Percentiles rank a stretch among this genome's conserved stretches.
Evolutionary conservation across 352 stramenopile genomes (phyloP).

Genomic region (Phytophthora capsici): DNA sequence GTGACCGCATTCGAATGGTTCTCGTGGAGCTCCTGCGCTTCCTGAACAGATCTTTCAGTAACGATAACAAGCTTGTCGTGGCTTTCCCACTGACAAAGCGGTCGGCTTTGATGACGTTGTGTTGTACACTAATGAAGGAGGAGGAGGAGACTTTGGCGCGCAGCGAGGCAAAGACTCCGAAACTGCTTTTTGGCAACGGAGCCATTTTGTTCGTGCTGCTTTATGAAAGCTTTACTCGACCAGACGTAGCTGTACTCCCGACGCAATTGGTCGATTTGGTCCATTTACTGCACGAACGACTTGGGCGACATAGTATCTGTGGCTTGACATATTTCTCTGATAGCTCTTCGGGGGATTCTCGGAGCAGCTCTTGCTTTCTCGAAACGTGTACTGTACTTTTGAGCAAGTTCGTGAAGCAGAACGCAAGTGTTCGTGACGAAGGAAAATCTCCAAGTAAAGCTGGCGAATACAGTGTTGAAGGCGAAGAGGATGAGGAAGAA

Average conservation of each 20-base stretch:
- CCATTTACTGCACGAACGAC: slow-evolving; percentile 49
- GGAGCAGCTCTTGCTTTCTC: slow-evolving; percentile 42
- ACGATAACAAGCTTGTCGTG: slow-evolving; percentile 5
- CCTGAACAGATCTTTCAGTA: slow-evolving; percentile 37
- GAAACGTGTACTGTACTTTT: slow-evolving; percentile 46
- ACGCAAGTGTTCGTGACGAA: slow-evolving; percentile 14
- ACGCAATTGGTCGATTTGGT: slow-evolving; percentile 33
- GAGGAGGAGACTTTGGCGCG: slow-evolving; percentile 58
- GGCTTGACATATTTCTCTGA: slow-evolving; percentile 41
- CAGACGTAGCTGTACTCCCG: slow-evolving; percentile 1
- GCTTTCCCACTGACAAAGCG: slow-evolving; percentile 35
- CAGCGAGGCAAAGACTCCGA: slow-evolving; percentile 52
- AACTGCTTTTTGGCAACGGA: slow-evolving; percentile 56
- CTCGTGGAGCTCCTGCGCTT: slow-evolving; percentile 51
- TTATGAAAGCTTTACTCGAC: slow-evolving; percentile 32
- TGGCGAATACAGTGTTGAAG: slow-evolving; percentile 7
- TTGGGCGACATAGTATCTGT: slow-evolving; percentile 58
- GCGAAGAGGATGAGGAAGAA: slow-evolving; percentile 25
- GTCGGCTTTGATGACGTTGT: slow-evolving; percentile 50
- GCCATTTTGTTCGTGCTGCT: slow-evolving; percentile 61
- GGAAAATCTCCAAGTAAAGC: slow-evolving; percentile 1
- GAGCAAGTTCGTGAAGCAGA: slow-evolving; percentile 35
- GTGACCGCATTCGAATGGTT: slow-evolving; percentile 51
- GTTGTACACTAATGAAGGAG: slow-evolving; percentile 70
- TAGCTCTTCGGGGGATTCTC: slow-evolving; percentile 11